Evolutionary conservation across 495 filamentous ascomycete genomes (phyloP), one percentile per base, ranked within the genome.

Genomic region (Friedmanniomyces simplex): DNA sequence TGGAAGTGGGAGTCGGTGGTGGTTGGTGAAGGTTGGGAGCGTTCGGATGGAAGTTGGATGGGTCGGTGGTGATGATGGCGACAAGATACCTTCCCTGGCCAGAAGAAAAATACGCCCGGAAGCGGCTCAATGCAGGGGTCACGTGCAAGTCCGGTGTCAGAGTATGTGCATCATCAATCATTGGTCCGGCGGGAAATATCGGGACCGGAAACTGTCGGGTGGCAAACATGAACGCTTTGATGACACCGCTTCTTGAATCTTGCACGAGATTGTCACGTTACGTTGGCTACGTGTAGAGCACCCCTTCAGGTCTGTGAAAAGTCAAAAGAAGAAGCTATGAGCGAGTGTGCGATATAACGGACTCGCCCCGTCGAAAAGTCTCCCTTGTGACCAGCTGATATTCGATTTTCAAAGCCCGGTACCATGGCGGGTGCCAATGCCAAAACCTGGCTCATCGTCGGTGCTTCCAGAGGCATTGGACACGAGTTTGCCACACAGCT

Each of bases 381-480:
- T 32, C 28, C n/a, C 28, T 32, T 10, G 28, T 4, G 28, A 32
- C 10, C 28, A 32, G 28, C 10, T 32, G 28, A 32, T 3, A 32
- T 32, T n/a, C n/a, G n/a, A n/a, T n/a, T n/a, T n/a, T n/a, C 34
- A 37, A 48, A 18, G n/a, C n/a, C 28, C 10, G 28, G 28, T 10
- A 32, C 28, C 28, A 50, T 50, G 47, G 22, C 47, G 11, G 22
- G 18, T 4, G 47, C 4, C 47, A 12, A 39, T n/a, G 50, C 43
- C 36, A 70, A 61, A 43, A 77, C 76, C 10, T 80, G 78, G 75
- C 63, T 80, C 11, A 72, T 82, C n/a, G 69, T 81, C 13, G 79
- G 79, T 34, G 78, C 77, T 26, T 76, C 73, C 45, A 70, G 78
- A 64, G 79, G 79, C 55, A 82, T 82, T 57, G 79, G 79, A 36